Evolutionary conservation across 1,284 basidiomycete species (phyloP).

Genomic region (Porodaedalea pini): DNA sequence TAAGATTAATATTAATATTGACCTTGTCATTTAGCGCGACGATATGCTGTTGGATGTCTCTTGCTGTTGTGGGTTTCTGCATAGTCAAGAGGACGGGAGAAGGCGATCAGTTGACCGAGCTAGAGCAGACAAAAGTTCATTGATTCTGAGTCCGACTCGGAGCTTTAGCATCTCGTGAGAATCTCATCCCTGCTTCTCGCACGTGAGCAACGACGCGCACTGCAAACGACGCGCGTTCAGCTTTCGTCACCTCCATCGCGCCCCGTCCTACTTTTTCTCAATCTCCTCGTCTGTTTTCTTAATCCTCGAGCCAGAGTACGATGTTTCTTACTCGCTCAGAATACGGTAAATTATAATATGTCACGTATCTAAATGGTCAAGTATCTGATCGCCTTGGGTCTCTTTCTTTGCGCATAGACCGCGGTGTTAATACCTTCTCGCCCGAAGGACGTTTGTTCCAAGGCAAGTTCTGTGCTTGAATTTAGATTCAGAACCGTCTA

Average conservation of each 20-base stretch:
- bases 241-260: background rate
- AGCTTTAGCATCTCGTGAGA: too few species aligned
- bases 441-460: constrained; percentile 94
- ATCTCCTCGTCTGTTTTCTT: background rate
- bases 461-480: constrained; percentile 44
- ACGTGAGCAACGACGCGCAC: background rate
- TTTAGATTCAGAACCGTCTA: constrained; percentile 20
- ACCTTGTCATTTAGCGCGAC: too few species aligned
- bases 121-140: too few species aligned
- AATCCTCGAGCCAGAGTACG: background rate
- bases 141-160: too few species aligned
- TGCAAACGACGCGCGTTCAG: constrained; percentile 3
- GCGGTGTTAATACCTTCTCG: constrained; percentile 98
- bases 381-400: background rate
- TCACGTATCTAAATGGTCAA: background rate
- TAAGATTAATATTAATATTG: too few species aligned
- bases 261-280: background rate
- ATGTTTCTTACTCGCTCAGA: constrained; percentile 95
- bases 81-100: too few species aligned
- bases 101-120: too few species aligned
- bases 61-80: too few species aligned
- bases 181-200: too few species aligned
- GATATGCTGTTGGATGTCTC: too few species aligned
- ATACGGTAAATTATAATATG: constrained; percentile 55
- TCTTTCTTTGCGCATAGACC: constrained; percentile 52